These are phyloP conservation scores for Pelargonium myrrhifolium DNA, from an alignment of 441 rosid species.

Conservation along the genomic window DNA sequence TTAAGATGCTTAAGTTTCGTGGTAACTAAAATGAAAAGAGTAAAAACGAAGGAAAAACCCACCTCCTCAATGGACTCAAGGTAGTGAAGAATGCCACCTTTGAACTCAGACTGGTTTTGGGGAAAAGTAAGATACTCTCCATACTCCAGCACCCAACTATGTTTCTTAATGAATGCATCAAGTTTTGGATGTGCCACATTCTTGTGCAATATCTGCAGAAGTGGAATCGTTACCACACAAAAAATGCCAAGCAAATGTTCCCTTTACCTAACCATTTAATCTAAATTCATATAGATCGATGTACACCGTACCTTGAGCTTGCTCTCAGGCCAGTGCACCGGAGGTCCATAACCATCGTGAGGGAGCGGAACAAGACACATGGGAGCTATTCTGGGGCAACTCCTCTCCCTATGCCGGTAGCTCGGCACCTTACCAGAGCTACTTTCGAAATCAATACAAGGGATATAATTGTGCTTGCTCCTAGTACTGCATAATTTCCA, in stretches of 20 bases:
- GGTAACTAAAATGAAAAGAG: neutral
- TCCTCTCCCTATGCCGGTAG: conserved; percentile 83
- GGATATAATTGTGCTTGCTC: conserved; percentile 94
- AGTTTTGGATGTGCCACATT: conserved; percentile 95
- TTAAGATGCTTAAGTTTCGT: neutral
- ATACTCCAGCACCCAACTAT: conserved; percentile 58
- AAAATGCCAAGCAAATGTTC: conserved; percentile 15
- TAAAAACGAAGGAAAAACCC: conserved; percentile 16
- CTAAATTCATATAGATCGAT: conserved; percentile 14
- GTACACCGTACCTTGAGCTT: conserved; percentile 50
- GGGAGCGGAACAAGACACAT: conserved; percentile 91
- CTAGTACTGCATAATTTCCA: conserved; percentile 83
- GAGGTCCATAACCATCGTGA: conserved; percentile 63
- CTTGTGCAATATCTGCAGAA: conserved; percentile 62
- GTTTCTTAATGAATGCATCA: conserved; percentile 64
- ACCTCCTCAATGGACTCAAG: conserved; percentile 96
- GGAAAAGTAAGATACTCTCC: conserved; percentile 74
- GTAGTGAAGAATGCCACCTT: conserved; percentile 77
- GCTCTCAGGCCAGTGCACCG: conserved; percentile 80
- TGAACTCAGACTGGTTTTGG: conserved; percentile 62
- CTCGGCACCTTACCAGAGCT: conserved; percentile 49
- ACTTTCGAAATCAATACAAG: conserved; percentile 82
- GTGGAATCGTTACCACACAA: conserved; percentile 15
- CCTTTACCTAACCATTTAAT: conserved; percentile 8
- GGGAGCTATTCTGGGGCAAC: conserved; percentile 65